Evolutionary conservation across 495 filamentous ascomycete species (phyloP).

Genomic region (Aspergillus cristatus): DNA sequence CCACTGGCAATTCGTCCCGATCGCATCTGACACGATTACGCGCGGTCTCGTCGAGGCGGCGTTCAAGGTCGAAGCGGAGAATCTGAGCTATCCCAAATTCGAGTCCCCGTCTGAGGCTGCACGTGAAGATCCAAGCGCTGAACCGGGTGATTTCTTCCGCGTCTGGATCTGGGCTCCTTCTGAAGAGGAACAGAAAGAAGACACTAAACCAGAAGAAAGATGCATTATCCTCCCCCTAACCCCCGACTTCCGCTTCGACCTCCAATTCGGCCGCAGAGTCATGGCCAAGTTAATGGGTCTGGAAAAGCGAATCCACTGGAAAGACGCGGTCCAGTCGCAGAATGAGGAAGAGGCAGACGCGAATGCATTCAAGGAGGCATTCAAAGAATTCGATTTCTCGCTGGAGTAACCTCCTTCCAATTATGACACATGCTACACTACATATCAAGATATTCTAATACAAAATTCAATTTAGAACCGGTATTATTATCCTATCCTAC

Average conservation of each 20-base stretch:
- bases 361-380: constrained; percentile 73
- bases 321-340: constrained; percentile 65
- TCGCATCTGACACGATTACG: constrained; percentile 52
- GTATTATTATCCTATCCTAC: too few species aligned
- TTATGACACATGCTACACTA: too few species aligned
- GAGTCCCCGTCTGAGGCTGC: constrained; percentile 12
- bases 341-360: constrained; percentile 73
- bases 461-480: too few species aligned
- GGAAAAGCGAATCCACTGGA: constrained; percentile 68
- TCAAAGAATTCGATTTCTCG: constrained; percentile 76
- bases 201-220: constrained; percentile 20
- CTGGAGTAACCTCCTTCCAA: too few species aligned
- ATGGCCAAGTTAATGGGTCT: constrained; percentile 79
- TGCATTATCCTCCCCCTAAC: constrained; percentile 43
- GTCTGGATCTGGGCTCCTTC: constrained; percentile 63
- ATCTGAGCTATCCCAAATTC: constrained; percentile 55
- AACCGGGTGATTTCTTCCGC: constrained; percentile 70
- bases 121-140: constrained; percentile 33
- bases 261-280: constrained; percentile 66
- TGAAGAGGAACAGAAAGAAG: constrained; percentile 1
- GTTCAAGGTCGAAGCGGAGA: constrained; percentile 77
- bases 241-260: constrained; percentile 46
- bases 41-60: constrained; percentile 69
- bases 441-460: too few species aligned
- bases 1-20: constrained; percentile 92